A percentile compares a stretch with the other conserved stretches of the same genome.
These are phyloP conservation scores for Lactuca sativa DNA, from an alignment of 129 eudicot species.

Conservation along the genomic window DNA sequence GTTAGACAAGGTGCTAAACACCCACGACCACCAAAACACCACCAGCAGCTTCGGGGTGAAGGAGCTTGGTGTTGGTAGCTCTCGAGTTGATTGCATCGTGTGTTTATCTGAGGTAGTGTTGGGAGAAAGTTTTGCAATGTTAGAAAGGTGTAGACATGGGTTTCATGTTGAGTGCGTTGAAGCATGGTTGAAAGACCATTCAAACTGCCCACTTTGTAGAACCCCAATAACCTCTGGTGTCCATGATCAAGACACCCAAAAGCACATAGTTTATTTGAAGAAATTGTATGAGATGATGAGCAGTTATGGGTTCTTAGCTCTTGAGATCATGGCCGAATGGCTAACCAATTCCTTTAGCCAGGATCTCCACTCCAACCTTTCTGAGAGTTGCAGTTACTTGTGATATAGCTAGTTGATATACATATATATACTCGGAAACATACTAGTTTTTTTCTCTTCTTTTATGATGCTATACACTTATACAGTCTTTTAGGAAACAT, in stretches of 20 bases:
- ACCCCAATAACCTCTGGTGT: slow-evolving; percentile 18
- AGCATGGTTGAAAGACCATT: slow-evolving; percentile 30
- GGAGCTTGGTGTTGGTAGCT: background rate
- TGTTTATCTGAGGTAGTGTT: slow-evolving; percentile 23
- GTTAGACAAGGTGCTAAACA: slow-evolving; percentile 5
- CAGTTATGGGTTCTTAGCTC: background rate
- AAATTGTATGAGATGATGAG: slow-evolving; percentile 5
- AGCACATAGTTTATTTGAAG: slow-evolving; percentile 7
- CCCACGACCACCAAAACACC: background rate
- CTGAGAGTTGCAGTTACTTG: slow-evolving; percentile 31
- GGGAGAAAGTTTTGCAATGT: slow-evolving; percentile 19
- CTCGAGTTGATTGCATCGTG: slow-evolving; percentile 28
- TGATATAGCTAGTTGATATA: background rate
- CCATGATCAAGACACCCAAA: background rate
- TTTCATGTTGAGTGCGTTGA: slow-evolving; percentile 35
- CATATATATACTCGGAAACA: background rate
- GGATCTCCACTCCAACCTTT: slow-evolving; percentile 24
- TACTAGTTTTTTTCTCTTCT: background rate
- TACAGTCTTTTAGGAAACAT: no score
- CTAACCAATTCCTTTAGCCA: slow-evolving; percentile 31
- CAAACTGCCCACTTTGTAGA: slow-evolving; percentile 40
- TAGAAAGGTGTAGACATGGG: slow-evolving; percentile 30
- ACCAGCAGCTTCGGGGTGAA: background rate
- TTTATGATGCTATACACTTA: background rate
- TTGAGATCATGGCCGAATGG: slow-evolving; percentile 16